Evolutionary conservation across 176 grass and related monocot genomes (phyloP), one percentile per base, ranked within the genome.

Genomic region (Ananas comosus): DNA sequence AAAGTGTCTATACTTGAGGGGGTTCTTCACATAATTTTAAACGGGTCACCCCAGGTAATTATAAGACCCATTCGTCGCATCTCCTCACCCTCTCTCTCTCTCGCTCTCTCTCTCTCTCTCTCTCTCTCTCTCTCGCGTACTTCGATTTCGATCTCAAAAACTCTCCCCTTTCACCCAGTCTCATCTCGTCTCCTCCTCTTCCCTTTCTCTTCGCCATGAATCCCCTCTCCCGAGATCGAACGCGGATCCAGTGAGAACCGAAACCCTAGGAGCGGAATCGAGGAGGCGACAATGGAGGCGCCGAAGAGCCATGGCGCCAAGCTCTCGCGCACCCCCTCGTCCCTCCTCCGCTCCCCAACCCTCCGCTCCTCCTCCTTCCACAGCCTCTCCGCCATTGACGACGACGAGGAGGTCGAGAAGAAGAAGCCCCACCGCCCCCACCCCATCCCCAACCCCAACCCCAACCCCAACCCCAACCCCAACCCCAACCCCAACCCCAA

Each of bases 291-390:
- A 73, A 65, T 66, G 73, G 73, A 72, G 53, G 24, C 53, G 0
- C 28, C 47, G 48, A 67, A 81, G 50, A 28, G 75, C 13, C 78
- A 68, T 13, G 67, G 66, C 16, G 58, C 81, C 13, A 96, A 88
- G 83, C 88, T 91, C 47, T 88, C 80, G 28, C 85, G 91, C 6
- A 96, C 88, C 19, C 85, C 88, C 0, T 96, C 91, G 2, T 96
- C 91, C 52, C 88, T 91, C 33, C 83, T 91, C 42, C 88, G 91
- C 24, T 96, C 91, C 33, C 85, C 91, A 14, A 91, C 88, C 24
- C 59, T 91, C 64, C 91, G 85, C 28, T 88, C 89, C 79, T 82
- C 80, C 72, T 82, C 80, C 72, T 70, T 82, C 77, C 68, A 72
- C 21, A 85, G 81, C 48, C 88, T 88, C 80, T 80, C 82, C 73